These are phyloP conservation scores for Sugiyamaella pinicola DNA, from an alignment of 1,139 yeast species.

Conservation along the genomic window DNA sequence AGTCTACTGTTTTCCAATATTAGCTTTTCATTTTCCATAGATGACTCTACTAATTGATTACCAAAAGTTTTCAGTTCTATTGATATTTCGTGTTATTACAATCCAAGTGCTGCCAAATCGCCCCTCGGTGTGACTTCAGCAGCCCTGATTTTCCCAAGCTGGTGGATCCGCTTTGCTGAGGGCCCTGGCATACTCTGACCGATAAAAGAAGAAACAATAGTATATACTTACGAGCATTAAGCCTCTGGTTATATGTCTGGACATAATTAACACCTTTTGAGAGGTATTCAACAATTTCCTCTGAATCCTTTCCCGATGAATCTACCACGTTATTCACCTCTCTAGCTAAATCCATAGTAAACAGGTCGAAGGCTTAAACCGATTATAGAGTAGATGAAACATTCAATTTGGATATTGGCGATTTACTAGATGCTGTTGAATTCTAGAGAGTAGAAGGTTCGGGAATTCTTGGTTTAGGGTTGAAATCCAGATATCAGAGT, in stretches of 20 bases:
- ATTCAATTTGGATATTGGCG: background rate
- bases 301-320: slow-evolving; percentile 8
- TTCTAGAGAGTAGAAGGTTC: too few relatives aligned
- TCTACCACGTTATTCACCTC: background rate
- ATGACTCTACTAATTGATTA: background rate
- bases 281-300: slow-evolving; percentile 2
- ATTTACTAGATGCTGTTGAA: too few relatives aligned
- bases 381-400: background rate
- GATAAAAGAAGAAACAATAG: background rate
- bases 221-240: slow-evolving; percentile 7
- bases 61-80: background rate
- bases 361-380: background rate
- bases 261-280: background rate
- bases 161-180: too few relatives aligned
- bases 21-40: slow-evolving; percentile 1
- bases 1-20: background rate
- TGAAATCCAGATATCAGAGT: too few relatives aligned
- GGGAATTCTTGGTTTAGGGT: too few relatives aligned
- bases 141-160: too few relatives aligned
- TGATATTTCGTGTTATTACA: background rate
- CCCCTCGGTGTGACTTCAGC: too few relatives aligned
- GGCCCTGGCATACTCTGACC: too few relatives aligned
- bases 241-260: slow-evolving; percentile 4
- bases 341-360: slow-evolving; percentile 3
- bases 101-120: background rate